Percentiles rank a stretch among this genome's conserved stretches.
These are phyloP conservation scores for Alternaria tenuissima DNA, from an alignment of 2,329 filamentous ascomycete species.

Conservation along the genomic window DNA sequence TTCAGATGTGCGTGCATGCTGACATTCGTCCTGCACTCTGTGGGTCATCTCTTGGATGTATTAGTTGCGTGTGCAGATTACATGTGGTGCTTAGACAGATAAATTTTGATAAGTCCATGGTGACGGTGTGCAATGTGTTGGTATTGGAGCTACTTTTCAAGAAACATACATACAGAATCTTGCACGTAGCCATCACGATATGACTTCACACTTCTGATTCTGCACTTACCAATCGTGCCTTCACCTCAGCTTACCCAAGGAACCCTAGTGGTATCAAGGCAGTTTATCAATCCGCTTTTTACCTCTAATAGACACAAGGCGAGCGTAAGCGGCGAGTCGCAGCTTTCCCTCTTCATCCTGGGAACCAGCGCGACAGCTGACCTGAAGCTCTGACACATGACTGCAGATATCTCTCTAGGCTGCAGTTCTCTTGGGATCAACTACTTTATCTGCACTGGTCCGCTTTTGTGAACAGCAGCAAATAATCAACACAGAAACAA, in stretches of 20 bases:
- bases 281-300: not conserved
- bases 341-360: not conserved
- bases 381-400: not conserved
- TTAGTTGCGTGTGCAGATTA: no score
- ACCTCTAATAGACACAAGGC: not conserved
- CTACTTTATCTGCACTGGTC: not conserved
- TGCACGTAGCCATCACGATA: not conserved
- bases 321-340: not conserved
- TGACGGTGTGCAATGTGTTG: not conserved
- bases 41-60: no score
- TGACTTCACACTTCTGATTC: fast-evolving
- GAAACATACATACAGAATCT: not conserved
- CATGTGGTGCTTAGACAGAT: no score
- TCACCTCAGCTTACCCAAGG: not conserved
- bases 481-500: not conserved
- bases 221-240: not conserved
- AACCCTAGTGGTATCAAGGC: not conserved
- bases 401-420: not conserved
- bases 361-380: not conserved
- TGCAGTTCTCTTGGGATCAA: not conserved
- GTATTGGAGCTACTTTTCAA: not conserved
- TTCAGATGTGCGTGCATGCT: no score
- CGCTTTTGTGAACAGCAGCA: not conserved
- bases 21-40: no score
- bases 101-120: no score